These are phyloP conservation scores for Saccharomyces hybrid DNA, from an alignment of 1,139 yeast genomes.

Conservation along the genomic window DNA sequence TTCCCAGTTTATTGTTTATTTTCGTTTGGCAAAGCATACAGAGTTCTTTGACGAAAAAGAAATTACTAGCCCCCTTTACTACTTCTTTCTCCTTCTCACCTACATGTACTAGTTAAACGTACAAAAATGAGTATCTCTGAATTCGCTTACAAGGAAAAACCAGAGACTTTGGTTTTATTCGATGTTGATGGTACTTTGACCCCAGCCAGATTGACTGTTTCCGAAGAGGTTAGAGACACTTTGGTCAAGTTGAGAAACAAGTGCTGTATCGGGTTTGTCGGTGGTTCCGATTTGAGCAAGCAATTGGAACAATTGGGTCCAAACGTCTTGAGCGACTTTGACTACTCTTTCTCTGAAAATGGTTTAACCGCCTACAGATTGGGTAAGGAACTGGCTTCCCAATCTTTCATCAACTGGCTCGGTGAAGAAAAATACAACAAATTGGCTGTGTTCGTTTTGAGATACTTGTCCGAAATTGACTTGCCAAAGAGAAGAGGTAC, in stretches of 20 bases:
- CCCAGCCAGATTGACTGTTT: constrained; percentile 82
- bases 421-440: constrained; percentile 93
- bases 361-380: constrained; percentile 94
- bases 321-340: constrained; percentile 69
- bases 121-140: constrained; percentile 30
- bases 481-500: constrained; percentile 96
- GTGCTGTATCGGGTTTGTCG: constrained; percentile 93
- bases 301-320: constrained; percentile 94
- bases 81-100: not conserved
- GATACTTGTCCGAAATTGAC: constrained; percentile 77
- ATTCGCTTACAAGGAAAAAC: constrained; percentile 36
- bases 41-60: not conserved
- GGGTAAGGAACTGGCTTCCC: constrained; percentile 82
- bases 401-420: constrained; percentile 88
- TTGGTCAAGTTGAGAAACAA: constrained; percentile 74
- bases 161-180: constrained; percentile 60
- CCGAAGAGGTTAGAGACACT: constrained; percentile 71
- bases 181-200: constrained; percentile 98
- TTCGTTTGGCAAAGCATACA: not conserved
- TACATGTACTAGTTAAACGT: not conserved
- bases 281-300: constrained; percentile 91
- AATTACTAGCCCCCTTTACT: not conserved
- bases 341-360: constrained; percentile 93
- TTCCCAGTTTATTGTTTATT: not conserved
- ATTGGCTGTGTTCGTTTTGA: constrained; percentile 75